Evolutionary conservation across 345 rosid species (phyloP), one percentile per base, ranked within the genome.

Genomic region (Euclidium syriacum): DNA sequence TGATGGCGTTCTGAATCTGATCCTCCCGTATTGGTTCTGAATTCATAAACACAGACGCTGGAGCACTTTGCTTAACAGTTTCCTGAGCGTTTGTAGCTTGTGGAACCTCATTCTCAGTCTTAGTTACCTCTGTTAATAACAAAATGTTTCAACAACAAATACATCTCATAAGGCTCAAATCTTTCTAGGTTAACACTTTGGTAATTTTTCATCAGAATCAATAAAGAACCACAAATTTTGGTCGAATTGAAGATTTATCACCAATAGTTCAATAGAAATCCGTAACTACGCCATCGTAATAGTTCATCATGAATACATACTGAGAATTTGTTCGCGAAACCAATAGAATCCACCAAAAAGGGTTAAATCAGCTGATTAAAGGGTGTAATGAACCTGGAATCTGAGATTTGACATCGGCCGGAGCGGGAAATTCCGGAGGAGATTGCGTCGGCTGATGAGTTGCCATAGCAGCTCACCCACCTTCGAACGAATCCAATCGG

Each of bases 11-110:
- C 73, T 81, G 85, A 34, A 94, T 85, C 64, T 94, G 99, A 38
- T 90, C 99, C 75, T 90, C 97, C 11, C 99, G 76, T 50, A 94
- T 66, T 0, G 97, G 96, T 74, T 94, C 99, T 0, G 95, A 81
- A 66, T 94, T 94, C 70, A 76, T 85, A 73, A 94, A 94, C 57
- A 84, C 91, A 6, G 97, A 94, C 12, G 80, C 58, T 6, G 74
- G 47, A 19, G 82, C 67, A 56, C 38, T 71, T 41, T 26, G 83
- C 58, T 81, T 80, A 23, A 65, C 3, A 58, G 73, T 71, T 68
- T 86, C 91, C 5, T 52, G 75, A 22, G 42, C 35, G n/a, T 4
- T 6, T 50, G 63, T 73, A 60, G 71, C 74, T 76, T 81, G 85
- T 29, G 82, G 84, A 64, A 32, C 65, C 75, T 62, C 91, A 59